Conservation (phyloP, 371 early-diverging fungal genomes). For the Batkoa obscura region DNA sequence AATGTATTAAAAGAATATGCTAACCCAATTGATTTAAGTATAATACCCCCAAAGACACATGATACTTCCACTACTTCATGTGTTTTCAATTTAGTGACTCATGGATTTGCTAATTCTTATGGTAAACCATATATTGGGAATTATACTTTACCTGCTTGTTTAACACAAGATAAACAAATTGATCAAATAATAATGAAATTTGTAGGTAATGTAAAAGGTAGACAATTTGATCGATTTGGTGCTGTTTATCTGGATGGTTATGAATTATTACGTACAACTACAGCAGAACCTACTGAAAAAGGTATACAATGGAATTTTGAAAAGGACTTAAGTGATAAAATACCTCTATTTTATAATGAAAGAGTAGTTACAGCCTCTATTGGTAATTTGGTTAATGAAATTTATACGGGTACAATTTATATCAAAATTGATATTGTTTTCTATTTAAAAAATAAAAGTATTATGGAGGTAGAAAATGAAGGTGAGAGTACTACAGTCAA, state of each 20-base stretch:
- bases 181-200: background rate
- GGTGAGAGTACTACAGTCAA: background rate
- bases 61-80: too few species aligned
- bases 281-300: conserved; percentile 1
- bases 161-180: background rate
- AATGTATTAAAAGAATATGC: too few species aligned
- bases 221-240: conserved; percentile 2
- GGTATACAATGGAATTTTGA: background rate
- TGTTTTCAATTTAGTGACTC: background rate
- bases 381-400: conserved; percentile 1
- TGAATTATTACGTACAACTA: background rate
- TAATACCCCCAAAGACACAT: too few species aligned
- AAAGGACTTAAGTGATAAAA: background rate
- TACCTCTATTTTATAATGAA: background rate
- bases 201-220: background rate
- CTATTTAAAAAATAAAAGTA: too few species aligned
- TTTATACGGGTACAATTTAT: conserved; percentile 3
- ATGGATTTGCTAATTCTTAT: conserved; percentile 3
- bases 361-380: background rate
- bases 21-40: too few species aligned
- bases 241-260: background rate
- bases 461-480: background rate
- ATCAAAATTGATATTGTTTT: background rate
- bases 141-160: background rate
- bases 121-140: background rate